A percentile compares a stretch with the other conserved stretches of the same genome.
Conservation (phyloP, 805 yeast genomes). For the Ogataea parapolymorpha region DNA sequence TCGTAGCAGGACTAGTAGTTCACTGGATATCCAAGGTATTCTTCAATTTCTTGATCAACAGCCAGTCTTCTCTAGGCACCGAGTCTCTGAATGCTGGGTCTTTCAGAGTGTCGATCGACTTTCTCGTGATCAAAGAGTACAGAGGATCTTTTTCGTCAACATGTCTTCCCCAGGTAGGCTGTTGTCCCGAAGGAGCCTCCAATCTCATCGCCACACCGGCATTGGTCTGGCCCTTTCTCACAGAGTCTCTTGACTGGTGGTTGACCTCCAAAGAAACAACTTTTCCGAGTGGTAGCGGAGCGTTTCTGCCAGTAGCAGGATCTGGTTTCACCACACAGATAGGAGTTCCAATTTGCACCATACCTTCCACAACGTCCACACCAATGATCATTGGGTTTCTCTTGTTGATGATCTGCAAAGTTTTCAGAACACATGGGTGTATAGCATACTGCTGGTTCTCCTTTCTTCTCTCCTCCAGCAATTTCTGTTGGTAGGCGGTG, state of each 20-base stretch:
- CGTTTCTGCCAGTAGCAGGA: slow-evolving; percentile 75
- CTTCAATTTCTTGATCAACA: slow-evolving; percentile 83
- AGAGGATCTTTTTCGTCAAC: slow-evolving; percentile 89
- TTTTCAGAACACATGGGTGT: slow-evolving; percentile 92
- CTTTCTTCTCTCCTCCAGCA: slow-evolving; percentile 85
- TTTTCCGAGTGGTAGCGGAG: slow-evolving; percentile 73
- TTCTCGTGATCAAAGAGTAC: slow-evolving; percentile 87
- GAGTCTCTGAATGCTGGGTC: slow-evolving; percentile 96
- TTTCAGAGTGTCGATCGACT: slow-evolving; percentile 92
- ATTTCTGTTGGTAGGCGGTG: slow-evolving; percentile 83
- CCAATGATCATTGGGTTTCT: slow-evolving; percentile 99
- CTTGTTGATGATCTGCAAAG: slow-evolving; percentile 94
- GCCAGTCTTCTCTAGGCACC: slow-evolving; percentile 95
- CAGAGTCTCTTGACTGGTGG: slow-evolving; percentile 75
- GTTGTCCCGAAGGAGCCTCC: slow-evolving; percentile 87
- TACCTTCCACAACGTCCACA: slow-evolving; percentile 94
- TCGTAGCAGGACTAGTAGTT: neutral
- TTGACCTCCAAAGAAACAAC: slow-evolving; percentile 94
- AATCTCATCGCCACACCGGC: slow-evolving; percentile 99
- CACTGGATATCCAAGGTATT: slow-evolving; percentile 80
- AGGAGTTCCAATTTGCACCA: slow-evolving; percentile 88
- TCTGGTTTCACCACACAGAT: slow-evolving; percentile 89
- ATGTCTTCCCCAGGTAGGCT: slow-evolving; percentile 99
- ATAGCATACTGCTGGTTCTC: slow-evolving; percentile 86
- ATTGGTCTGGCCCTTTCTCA: slow-evolving; percentile 90